phyloP scores from a whole-genome alignment of 1,139 yeast species.

The Geotrichum aggregatum region DNA sequence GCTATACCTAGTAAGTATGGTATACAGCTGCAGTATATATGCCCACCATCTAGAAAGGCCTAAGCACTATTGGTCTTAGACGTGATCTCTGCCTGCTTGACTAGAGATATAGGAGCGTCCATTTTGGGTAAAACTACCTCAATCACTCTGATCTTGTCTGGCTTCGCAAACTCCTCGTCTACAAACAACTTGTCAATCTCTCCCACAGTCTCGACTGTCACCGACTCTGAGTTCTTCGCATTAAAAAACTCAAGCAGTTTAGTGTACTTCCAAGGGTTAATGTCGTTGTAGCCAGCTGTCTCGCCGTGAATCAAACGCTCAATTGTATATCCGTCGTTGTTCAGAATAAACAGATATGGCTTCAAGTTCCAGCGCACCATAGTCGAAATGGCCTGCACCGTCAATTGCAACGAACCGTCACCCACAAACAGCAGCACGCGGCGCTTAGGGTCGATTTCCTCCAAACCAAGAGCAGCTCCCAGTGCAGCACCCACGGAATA shows the following conservation, averaged over 20 bases:
- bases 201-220: slow-evolving; percentile 57
- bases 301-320: slow-evolving; percentile 85
- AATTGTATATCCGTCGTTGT: slow-evolving; percentile 85
- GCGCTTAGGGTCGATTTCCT: slow-evolving; percentile 62
- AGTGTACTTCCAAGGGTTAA: slow-evolving; percentile 78
- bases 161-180: slow-evolving; percentile 52
- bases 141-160: slow-evolving; percentile 66
- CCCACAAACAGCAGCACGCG: slow-evolving; percentile 82
- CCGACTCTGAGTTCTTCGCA: slow-evolving; percentile 45
- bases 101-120: slow-evolving; percentile 77
- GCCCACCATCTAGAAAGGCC: background rate
- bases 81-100: slow-evolving; percentile 71
- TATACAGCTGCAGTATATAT: too few species aligned
- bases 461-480: slow-evolving; percentile 83
- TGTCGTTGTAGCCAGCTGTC: slow-evolving; percentile 69
- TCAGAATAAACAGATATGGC: slow-evolving; percentile 76
- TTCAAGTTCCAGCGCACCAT: slow-evolving; percentile 74
- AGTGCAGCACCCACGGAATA: slow-evolving; percentile 79
- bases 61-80: slow-evolving; percentile 52
- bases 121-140: slow-evolving; percentile 75
- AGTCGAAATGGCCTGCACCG: slow-evolving; percentile 83
- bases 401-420: slow-evolving; percentile 84
- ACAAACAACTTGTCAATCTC: slow-evolving; percentile 60
- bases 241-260: slow-evolving; percentile 65
- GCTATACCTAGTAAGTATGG: too few species aligned